Conservation (phyloP, 2,329 filamentous ascomycete genomes). For the Helotiales sp. region DNA sequence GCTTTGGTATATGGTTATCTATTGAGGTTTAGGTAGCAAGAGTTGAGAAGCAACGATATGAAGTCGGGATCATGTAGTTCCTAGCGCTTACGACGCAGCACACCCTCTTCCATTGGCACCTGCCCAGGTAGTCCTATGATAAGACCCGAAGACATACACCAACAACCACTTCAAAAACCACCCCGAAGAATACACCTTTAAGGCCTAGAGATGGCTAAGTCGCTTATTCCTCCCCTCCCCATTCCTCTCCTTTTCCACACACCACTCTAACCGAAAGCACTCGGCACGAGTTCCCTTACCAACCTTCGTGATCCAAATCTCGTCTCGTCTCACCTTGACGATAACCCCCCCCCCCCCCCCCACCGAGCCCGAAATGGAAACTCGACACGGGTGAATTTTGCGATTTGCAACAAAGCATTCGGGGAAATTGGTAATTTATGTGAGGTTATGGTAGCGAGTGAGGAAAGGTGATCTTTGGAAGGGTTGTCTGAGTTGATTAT, state of each 20-base stretch:
- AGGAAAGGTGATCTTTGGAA: no score
- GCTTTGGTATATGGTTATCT: neutral
- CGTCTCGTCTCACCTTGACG: neutral
- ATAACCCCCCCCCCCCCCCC: neutral
- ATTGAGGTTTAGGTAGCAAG: no score
- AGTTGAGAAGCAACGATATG: neutral
- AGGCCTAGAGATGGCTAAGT: neutral
- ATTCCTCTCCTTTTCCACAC: no score
- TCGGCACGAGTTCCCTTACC: neutral
- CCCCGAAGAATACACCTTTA: neutral
- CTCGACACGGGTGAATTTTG: slow-evolving; percentile 4
- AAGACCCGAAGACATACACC: neutral
- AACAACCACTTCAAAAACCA: neutral
- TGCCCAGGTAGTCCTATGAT: neutral
- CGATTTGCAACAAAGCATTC: slow-evolving; percentile 8
- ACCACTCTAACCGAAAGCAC: neutral
- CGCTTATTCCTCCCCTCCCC: neutral
- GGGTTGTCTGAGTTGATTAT: no score
- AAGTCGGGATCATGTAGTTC: neutral
- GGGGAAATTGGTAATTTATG: no score
- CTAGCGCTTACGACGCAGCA: neutral
- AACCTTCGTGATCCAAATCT: no score
- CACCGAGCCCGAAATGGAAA: slow-evolving; percentile 10
- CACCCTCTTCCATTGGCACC: no score
- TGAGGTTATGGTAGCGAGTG: no score